Evolutionary conservation across 2,329 filamentous ascomycete genomes (phyloP).

Genomic region (Fusarium mundagurra): DNA sequence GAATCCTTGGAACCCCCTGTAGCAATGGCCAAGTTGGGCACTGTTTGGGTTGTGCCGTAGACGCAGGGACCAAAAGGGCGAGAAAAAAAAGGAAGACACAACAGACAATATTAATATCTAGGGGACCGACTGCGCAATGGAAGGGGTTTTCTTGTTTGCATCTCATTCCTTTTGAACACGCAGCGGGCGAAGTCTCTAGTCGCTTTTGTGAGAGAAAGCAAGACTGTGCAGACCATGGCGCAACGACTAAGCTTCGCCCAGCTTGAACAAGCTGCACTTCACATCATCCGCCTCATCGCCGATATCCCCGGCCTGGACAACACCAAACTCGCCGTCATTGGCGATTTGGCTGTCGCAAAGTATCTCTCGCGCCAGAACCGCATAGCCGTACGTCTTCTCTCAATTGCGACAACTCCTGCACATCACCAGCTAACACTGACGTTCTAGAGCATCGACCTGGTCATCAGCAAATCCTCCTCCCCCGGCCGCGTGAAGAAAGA

Average conservation of each 20-base stretch:
- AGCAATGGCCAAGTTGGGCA: slow-evolving; percentile 24
- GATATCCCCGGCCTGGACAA: slow-evolving; percentile 43
- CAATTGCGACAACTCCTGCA: rapidly evolving
- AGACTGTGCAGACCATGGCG: slow-evolving; percentile 29
- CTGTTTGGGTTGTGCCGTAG: slow-evolving; percentile 8
- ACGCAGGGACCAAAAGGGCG: background rate
- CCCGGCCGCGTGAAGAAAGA: slow-evolving; percentile 44
- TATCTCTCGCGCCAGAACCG: slow-evolving; percentile 37
- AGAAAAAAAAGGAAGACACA: background rate
- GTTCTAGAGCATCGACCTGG: slow-evolving; percentile 42
- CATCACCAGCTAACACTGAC: background rate
- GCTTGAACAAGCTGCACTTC: slow-evolving; percentile 79
- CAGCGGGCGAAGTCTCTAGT: slow-evolving; percentile 34
- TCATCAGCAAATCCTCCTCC: slow-evolving; percentile 45
- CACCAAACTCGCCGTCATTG: slow-evolving; percentile 42
- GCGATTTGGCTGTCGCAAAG: slow-evolving; percentile 42
- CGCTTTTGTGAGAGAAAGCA: slow-evolving; percentile 28
- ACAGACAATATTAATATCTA: slow-evolving; percentile 21
- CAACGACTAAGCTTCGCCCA: slow-evolving; percentile 42
- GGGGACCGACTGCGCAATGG: background rate
- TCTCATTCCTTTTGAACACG: background rate
- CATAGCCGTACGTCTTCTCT: slow-evolving; percentile 20
- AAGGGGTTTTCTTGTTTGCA: background rate
- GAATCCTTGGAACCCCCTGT: slow-evolving; percentile 14
- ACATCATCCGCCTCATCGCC: slow-evolving; percentile 88